These are phyloP conservation scores for Dichotomopilus funicola DNA, from an alignment of 2,329 filamentous ascomycete genomes.

Conservation along the genomic window DNA sequence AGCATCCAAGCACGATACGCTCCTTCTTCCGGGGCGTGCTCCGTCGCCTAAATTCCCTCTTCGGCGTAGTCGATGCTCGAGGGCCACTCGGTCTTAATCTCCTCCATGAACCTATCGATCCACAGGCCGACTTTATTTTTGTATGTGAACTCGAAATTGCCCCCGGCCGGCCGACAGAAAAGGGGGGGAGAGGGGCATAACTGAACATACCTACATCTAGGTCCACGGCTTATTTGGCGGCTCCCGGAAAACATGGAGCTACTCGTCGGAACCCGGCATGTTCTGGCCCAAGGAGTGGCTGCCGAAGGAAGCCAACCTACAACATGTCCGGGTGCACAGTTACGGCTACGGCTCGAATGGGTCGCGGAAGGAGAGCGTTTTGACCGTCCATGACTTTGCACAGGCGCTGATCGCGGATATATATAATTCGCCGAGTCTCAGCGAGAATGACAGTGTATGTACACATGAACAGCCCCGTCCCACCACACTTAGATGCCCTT, in stretches of 20 bases:
- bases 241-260: background rate
- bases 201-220: background rate
- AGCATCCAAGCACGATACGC: no score
- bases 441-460: background rate
- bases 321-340: background rate
- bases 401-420: background rate
- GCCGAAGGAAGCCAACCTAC: background rate
- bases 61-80: no score
- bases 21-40: no score
- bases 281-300: background rate
- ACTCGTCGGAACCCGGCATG: background rate
- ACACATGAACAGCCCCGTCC: background rate
- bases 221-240: background rate
- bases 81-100: background rate
- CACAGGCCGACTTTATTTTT: background rate
- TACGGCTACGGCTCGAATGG: background rate
- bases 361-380: background rate
- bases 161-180: no score
- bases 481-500: background rate
- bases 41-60: no score
- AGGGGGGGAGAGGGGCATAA: background rate
- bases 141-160: background rate
- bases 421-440: background rate
- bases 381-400: background rate
- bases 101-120: background rate